phyloP scores from a whole-genome alignment of 805 yeast species.

The Hanseniaspora occidentalis region DNA sequence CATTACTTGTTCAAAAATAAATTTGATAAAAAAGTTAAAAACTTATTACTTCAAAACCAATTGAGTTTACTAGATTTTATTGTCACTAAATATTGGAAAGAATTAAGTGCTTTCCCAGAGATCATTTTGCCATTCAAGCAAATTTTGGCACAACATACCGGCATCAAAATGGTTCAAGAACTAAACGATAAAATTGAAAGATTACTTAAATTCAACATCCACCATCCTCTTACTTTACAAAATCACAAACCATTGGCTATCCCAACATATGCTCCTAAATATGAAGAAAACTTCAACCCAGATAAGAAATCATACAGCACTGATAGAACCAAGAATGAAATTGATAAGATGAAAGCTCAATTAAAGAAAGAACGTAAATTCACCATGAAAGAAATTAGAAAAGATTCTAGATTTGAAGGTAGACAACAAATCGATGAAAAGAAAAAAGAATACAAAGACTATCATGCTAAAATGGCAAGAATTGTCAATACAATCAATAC shows the following conservation, averaged over 20 bases:
- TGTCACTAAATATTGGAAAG: slow-evolving; percentile 43
- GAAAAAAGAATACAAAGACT: slow-evolving; percentile 60
- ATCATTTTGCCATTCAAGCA: slow-evolving; percentile 35
- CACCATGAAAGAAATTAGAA: slow-evolving; percentile 80
- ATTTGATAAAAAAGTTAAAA: slow-evolving; percentile 22
- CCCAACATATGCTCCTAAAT: slow-evolving; percentile 77
- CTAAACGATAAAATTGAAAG: slow-evolving; percentile 35
- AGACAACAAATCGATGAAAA: slow-evolving; percentile 73
- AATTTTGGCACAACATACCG: slow-evolving; percentile 20
- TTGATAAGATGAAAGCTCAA: slow-evolving; percentile 69
- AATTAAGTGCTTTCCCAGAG: slow-evolving; percentile 49
- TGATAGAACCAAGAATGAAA: slow-evolving; percentile 69
- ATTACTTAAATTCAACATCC: slow-evolving; percentile 37
- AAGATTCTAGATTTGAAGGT: slow-evolving; percentile 76
- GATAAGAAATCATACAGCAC: slow-evolving; percentile 86
- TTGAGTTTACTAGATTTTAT: slow-evolving; percentile 10
- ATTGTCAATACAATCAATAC: slow-evolving; percentile 81
- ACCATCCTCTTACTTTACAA: slow-evolving; percentile 69
- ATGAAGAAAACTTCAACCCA: slow-evolving; percentile 92
- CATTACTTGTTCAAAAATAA: slow-evolving; percentile 18
- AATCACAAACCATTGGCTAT: slow-evolving; percentile 75
- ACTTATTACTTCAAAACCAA: slow-evolving; percentile 19
- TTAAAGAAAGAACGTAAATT: slow-evolving; percentile 86
- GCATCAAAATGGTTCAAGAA: slow-evolving; percentile 15
- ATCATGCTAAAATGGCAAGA: slow-evolving; percentile 81